These are phyloP conservation scores for Usnea hakonensis DNA, from an alignment of 495 filamentous ascomycete genomes.

Conservation along the genomic window DNA sequence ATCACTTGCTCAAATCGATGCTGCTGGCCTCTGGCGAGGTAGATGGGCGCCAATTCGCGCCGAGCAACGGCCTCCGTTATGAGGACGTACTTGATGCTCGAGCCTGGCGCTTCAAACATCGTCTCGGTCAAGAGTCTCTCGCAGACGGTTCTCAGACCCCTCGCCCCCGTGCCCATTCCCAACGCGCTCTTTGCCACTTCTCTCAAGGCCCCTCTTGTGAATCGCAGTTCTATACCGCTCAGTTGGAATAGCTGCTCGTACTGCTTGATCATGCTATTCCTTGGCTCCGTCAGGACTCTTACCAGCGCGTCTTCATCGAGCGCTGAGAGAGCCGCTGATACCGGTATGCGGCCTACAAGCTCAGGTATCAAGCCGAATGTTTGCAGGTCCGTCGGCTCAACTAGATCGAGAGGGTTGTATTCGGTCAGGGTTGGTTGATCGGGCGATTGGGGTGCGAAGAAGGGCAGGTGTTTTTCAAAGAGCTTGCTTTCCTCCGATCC, in stretches of 20 bases:
- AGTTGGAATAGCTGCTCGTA: conserved; percentile 80
- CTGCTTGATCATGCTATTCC: conserved; percentile 77
- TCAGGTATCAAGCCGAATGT: conserved; percentile 92
- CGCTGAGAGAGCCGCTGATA: conserved; percentile 74
- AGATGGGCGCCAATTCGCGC: conserved; percentile 52
- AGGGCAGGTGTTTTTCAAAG: conserved; percentile 62
- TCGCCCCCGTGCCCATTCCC: conserved; percentile 75
- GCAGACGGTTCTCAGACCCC: conserved; percentile 81
- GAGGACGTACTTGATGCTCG: conserved; percentile 59
- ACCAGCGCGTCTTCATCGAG: conserved; percentile 72
- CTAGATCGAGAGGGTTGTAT: conserved; percentile 74
- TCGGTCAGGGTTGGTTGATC: conserved; percentile 35
- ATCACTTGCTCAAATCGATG: conserved; percentile 51
- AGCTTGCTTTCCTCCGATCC: conserved; percentile 51
- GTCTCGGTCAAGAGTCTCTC: conserved; percentile 78
- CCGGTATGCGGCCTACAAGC: conserved; percentile 82
- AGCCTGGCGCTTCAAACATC: conserved; percentile 79
- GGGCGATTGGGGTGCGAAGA: conserved; percentile 41
- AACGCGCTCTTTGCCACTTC: conserved; percentile 69
- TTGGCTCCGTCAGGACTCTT: conserved; percentile 84
- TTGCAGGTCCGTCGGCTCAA: conserved; percentile 77
- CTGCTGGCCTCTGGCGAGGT: conserved; percentile 54
- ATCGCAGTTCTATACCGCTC: conserved; percentile 71
- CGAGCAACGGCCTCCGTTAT: conserved; percentile 68
- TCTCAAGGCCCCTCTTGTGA: conserved; percentile 70